These are phyloP conservation scores for Vinca minor DNA, from an alignment of 257 asterid species.

Conservation along the genomic window DNA sequence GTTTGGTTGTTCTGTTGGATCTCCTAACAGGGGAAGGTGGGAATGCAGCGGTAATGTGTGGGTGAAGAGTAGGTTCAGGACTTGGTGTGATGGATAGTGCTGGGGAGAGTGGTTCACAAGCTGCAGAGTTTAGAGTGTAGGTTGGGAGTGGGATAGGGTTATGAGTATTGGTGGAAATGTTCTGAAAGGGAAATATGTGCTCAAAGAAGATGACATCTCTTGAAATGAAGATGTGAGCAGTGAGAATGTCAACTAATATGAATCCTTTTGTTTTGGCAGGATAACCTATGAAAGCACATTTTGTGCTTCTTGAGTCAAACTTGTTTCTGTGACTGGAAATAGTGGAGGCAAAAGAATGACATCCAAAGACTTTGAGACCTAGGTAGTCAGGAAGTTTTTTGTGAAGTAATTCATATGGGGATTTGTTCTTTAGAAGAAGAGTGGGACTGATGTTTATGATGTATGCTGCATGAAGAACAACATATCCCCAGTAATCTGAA, in stretches of 20 bases:
- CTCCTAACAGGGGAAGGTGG: too few species aligned
- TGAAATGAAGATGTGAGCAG: neutral
- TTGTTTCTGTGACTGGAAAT: too few species aligned
- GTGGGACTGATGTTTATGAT: neutral
- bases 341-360: neutral
- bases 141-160: too few species aligned
- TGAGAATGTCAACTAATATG: neutral
- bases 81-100: too few species aligned
- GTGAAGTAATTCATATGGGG: neutral
- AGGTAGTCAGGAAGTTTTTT: neutral
- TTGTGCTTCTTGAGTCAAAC: neutral
- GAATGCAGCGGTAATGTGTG: too few species aligned
- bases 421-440: neutral
- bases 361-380: neutral
- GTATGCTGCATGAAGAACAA: neutral
- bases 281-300: neutral
- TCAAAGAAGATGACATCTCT: neutral
- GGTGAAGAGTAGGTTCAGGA: too few species aligned
- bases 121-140: too few species aligned
- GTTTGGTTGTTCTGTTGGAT: too few species aligned
- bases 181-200: neutral
- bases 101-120: too few species aligned
- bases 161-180: too few species aligned
- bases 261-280: neutral
- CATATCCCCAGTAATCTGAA: too few species aligned